Conservation (phyloP, 2,329 filamentous ascomycete genomes). For the Fusarium buharicum region DNA sequence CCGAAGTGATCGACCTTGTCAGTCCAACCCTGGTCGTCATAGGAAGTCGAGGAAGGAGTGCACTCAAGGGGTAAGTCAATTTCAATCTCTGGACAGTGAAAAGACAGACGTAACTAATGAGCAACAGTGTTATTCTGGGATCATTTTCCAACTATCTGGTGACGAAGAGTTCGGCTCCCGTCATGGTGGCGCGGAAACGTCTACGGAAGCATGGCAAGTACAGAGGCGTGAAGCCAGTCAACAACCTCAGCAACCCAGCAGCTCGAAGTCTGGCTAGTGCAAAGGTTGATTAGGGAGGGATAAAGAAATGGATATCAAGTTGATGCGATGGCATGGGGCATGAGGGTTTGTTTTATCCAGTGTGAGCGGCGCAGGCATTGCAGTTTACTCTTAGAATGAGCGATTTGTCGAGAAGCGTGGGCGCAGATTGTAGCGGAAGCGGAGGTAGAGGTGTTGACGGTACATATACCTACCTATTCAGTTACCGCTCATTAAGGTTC, state of each 20-base stretch:
- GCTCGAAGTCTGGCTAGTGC: conserved; percentile 75
- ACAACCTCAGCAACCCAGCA: conserved; percentile 79
- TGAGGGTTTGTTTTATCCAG: conserved; percentile 24
- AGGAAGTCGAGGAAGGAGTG: conserved; percentile 89
- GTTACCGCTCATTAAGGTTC: conserved; percentile 21
- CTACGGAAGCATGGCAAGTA: conserved; percentile 87
- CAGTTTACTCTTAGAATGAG: conserved; percentile 6
- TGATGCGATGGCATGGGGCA: conserved; percentile 22
- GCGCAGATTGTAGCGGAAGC: conserved; percentile 7
- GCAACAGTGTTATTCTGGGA: conserved; percentile 82
- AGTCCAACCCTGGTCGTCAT: conserved; percentile 93
- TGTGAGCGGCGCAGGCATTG: conserved; percentile 14
- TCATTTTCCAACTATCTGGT: conserved; percentile 98
- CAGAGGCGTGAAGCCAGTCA: conserved; percentile 79
- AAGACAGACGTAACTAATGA: conserved; percentile 46
- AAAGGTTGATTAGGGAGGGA: conserved; percentile 73
- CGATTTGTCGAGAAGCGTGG: neutral
- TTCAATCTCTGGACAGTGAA: neutral
- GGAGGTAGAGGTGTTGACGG: neutral
- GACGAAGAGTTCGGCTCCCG: conserved; percentile 93
- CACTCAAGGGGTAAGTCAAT: conserved; percentile 83
- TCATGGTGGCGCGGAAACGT: conserved; percentile 96
- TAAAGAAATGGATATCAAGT: conserved; percentile 3
- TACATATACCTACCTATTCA: neutral
- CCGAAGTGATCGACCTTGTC: conserved; percentile 94